Conservation (phyloP, 176 grass and related monocot genomes). For the Hsuehochloa calcarea region DNA sequence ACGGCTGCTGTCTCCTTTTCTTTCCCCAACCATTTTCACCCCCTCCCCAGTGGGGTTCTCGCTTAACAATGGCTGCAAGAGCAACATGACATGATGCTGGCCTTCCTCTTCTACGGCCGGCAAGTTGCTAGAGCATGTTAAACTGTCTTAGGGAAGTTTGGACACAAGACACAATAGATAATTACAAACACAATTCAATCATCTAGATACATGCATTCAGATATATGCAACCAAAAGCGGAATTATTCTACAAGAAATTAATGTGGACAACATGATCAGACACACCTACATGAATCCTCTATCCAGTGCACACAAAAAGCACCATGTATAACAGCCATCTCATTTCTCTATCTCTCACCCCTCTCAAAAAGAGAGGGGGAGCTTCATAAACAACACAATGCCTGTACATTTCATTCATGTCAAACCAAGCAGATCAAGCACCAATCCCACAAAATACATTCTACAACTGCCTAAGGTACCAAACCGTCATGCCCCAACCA, state of each 20-base stretch:
- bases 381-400: conserved; percentile 10
- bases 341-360: not conserved
- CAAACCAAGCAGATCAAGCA: conserved; percentile 42
- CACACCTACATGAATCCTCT: conserved; percentile 6
- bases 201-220: not conserved
- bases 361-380: not conserved
- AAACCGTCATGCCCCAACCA: conserved; percentile 6
- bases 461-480: conserved; percentile 16
- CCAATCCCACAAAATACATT: conserved; percentile 10
- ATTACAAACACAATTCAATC: not conserved
- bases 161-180: not conserved
- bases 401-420: conserved; percentile 39
- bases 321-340: conserved; percentile 34
- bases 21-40: not conserved
- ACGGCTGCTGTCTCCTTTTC: not conserved
- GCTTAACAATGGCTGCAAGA: not conserved
- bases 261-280: not conserved
- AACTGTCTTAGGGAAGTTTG: no score
- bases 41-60: not conserved
- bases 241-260: not conserved
- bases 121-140: not conserved
- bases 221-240: not conserved
- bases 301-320: conserved; percentile 43
- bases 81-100: not conserved
- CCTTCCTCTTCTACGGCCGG: not conserved